These are phyloP conservation scores for Arthrobotrys megalospora DNA, from an alignment of 2,329 filamentous ascomycete genomes.

Conservation along the genomic window DNA sequence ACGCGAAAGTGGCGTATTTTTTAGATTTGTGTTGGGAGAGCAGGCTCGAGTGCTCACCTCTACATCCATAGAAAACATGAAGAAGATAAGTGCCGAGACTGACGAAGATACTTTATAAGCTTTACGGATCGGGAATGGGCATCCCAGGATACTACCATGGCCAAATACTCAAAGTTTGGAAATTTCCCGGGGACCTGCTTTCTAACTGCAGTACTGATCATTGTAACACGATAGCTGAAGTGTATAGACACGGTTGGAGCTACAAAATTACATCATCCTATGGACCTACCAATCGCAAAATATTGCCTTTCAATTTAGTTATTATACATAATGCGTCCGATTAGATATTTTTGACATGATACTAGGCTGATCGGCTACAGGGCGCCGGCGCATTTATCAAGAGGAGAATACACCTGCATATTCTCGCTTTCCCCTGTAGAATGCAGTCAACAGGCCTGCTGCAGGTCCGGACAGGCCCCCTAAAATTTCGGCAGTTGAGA, in stretches of 20 bases:
- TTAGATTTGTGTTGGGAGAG: not conserved
- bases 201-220: not conserved
- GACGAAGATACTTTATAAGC: not conserved
- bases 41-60: too few species aligned
- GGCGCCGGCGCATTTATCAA: constrained; percentile 11
- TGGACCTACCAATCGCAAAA: not conserved
- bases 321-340: not conserved
- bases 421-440: constrained; percentile 11
- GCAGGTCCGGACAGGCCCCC: not conserved
- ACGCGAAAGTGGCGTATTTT: constrained; percentile 6
- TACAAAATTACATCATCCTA: not conserved
- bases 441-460: not conserved
- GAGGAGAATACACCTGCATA: constrained; percentile 3
- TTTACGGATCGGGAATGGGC: not conserved
- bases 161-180: not conserved
- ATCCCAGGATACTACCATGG: not conserved
- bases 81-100: too few species aligned
- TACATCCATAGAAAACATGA: not conserved
- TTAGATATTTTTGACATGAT: not conserved
- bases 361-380: not conserved
- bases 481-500: constrained; percentile 30
- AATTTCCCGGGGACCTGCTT: not conserved
- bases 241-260: not conserved
- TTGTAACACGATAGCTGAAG: not conserved
- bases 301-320: not conserved